Evolutionary conservation across 106 monocot species (phyloP), one percentile per base, ranked within the genome.

Genomic region (Amphibolis antarctica): DNA sequence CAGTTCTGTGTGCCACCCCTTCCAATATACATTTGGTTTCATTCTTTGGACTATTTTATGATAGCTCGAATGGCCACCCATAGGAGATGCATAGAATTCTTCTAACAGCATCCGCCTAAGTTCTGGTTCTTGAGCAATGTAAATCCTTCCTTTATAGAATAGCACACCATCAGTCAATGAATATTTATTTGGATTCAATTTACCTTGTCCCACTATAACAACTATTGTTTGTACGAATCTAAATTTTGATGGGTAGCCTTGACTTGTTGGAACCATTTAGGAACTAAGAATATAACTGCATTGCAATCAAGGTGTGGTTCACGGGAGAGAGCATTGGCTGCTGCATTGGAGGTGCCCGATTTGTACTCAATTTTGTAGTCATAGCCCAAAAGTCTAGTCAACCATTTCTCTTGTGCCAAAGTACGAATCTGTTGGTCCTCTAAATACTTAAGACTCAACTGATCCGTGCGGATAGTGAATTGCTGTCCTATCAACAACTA

Each of bases 371-470:
- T 10, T 10, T 12, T 9, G 26, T 58, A 58, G 24, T 59, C 17
- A 19, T 46, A 69, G 1, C 30, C 69, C 57, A 69, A 19, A 10
- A 59, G n/a, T 12, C 48, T 57, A 1, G 19, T 27, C 21, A 52
- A 21, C 48, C 31, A 51, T 18, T 29, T 26, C 9, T 65, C 49
- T 28, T 65, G 49, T 13, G 12, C 14, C 44, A 12, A 7, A 5
- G 19, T 46, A 0, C 13, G 10, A 11, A 31, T 15, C 11, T 21
- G 11, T 28, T 47, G 59, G 7, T 69, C 46, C 0, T 60, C 10
- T 0, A 69, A 21, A 56, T 59, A 31, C n/a, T 48, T 47, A 18
- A 69, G 59, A 24, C 59, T 60, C n/a, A n/a, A n/a, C n/a, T n/a
- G n/a, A n/a, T n/a, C n/a, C n/a, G n/a, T n/a, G n/a, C n/a, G n/a